These are phyloP conservation scores for Cryptococcus sp. DNA, from an alignment of 1,284 basidiomycete genomes.

Conservation along the genomic window DNA sequence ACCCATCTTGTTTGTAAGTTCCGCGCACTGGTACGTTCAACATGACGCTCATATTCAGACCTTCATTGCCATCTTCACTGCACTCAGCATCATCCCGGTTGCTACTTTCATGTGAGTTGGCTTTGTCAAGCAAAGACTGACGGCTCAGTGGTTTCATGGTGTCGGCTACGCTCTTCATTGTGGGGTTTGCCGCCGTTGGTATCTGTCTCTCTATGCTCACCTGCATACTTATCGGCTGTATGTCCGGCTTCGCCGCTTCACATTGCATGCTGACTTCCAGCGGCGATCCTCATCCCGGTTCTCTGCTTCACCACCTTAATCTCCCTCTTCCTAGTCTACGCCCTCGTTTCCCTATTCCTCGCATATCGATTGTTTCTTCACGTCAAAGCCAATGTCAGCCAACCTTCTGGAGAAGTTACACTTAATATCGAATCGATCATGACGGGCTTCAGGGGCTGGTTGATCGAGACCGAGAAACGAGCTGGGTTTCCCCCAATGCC, in stretches of 20 bases:
- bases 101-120: constrained; percentile 25
- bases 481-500: neutral
- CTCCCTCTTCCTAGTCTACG: constrained; percentile 19
- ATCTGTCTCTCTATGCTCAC: constrained; percentile 22
- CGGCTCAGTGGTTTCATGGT: constrained; percentile 25
- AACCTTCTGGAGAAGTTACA: neutral
- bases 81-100: constrained; percentile 31
- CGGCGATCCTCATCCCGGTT: constrained; percentile 31
- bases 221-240: constrained; percentile 21
- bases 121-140: neutral
- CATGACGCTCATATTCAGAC: constrained; percentile 19
- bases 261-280: constrained; percentile 11
- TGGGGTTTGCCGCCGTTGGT: constrained; percentile 18
- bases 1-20: constrained; percentile 38
- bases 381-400: constrained; percentile 8
- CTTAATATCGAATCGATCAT: neutral
- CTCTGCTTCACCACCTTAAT: constrained; percentile 31
- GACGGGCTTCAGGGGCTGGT: neutral
- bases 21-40: constrained; percentile 1
- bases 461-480: neutral
- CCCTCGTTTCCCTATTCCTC: constrained; percentile 37
- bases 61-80: constrained; percentile 31
- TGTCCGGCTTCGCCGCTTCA: constrained; percentile 2
- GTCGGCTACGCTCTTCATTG: constrained; percentile 15
- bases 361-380: constrained; percentile 38